phyloP scores from a whole-genome alignment of 768 basidiomycete species.

The Mycena galopus region DNA sequence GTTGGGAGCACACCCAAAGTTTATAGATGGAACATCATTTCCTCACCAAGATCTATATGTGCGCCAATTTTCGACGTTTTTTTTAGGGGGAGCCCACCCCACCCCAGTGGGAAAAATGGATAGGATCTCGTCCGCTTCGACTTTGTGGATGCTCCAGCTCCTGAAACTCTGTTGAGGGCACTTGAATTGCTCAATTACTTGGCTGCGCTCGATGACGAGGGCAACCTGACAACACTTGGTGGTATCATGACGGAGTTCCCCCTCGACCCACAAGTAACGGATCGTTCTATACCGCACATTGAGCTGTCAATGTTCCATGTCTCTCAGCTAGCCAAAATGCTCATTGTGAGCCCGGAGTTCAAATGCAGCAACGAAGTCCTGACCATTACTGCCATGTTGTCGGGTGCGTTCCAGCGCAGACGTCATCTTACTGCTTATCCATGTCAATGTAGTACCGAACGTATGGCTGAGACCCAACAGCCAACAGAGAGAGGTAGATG shows the following conservation, averaged over 20 bases:
- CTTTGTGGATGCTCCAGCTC: constrained; percentile 98
- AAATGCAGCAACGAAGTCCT: constrained; percentile 95
- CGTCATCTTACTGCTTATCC: neutral
- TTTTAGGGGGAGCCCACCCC: too few relatives aligned
- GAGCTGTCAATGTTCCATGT: constrained; percentile 83
- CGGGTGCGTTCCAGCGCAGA: constrained; percentile 63
- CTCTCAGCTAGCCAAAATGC: constrained; percentile 96
- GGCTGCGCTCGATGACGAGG: constrained; percentile 96
- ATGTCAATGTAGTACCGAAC: constrained; percentile 69
- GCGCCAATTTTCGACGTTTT: too few relatives aligned
- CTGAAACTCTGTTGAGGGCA: constrained; percentile 95
- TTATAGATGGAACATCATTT: too few relatives aligned
- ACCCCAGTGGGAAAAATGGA: neutral
- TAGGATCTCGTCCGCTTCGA: constrained; percentile 93
- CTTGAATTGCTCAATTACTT: constrained; percentile 93
- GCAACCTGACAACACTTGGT: constrained; percentile 90
- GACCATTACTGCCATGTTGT: constrained; percentile 95
- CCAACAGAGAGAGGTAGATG: constrained; percentile 97
- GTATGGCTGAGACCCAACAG: constrained; percentile 98
- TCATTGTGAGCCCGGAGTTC: constrained; percentile 94
- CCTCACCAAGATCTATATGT: too few relatives aligned
- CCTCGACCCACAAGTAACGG: constrained; percentile 90
- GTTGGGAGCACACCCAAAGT: too few relatives aligned
- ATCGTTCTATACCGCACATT: neutral
- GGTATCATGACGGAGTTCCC: constrained; percentile 99